Percentiles rank a stretch among this genome's conserved stretches.
Conservation (phyloP, 1,139 yeast genomes). For the Blastobotrys illinoisensis region DNA sequence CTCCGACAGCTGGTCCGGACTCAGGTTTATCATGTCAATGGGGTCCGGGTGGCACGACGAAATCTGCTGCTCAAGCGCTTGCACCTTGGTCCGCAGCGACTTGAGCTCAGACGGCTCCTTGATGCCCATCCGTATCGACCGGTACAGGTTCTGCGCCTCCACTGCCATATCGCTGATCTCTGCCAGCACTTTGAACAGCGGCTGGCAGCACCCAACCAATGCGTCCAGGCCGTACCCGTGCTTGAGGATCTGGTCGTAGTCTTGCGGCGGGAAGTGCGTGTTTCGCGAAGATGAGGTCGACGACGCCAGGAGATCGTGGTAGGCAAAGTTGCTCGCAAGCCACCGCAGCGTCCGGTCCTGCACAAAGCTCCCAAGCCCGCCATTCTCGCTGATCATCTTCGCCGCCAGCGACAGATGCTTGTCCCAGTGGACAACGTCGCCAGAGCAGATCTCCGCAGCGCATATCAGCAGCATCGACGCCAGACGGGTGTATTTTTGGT, state of each 20-base stretch:
- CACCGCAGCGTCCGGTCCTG: conserved; percentile 59
- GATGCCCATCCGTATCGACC: not conserved
- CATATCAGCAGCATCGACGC: conserved; percentile 61
- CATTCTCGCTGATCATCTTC: conserved; percentile 23
- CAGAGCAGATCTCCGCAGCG: conserved; percentile 27
- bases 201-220: conserved; percentile 65
- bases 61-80: conserved; percentile 45
- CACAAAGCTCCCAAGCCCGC: conserved; percentile 37
- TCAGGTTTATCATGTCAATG: conserved; percentile 42
- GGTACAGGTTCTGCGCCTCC: conserved; percentile 3
- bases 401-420: conserved; percentile 26
- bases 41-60: conserved; percentile 51
- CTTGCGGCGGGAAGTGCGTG: conserved; percentile 29
- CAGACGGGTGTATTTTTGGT: conserved; percentile 38
- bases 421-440: conserved; percentile 29
- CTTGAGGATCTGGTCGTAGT: conserved; percentile 48
- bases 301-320: conserved; percentile 70
- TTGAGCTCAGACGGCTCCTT: conserved; percentile 11
- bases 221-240: conserved; percentile 50
- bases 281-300: conserved; percentile 37
- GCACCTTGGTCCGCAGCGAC: conserved; percentile 38
- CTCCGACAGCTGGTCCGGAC: conserved; percentile 52
- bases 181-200: conserved; percentile 59
- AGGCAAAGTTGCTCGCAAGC: conserved; percentile 75
- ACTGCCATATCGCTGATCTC: conserved; percentile 57